A percentile compares a stretch with the other conserved stretches of the same genome.
Conservation (phyloP, 176 grass and related monocot species). For the Eragrostis nindensis region DNA sequence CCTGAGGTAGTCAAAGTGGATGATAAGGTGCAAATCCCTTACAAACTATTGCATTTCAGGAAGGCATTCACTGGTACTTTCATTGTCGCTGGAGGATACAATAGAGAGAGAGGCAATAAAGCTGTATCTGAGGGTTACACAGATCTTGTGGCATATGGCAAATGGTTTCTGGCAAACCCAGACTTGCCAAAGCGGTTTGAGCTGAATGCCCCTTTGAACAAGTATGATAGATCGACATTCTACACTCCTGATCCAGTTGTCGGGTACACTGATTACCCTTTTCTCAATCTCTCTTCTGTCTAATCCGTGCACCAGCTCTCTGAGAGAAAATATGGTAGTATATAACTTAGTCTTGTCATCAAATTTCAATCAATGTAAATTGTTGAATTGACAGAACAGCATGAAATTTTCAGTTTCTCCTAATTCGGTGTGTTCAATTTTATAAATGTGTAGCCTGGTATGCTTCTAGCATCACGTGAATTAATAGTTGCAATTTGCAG, state of each 20-base stretch:
- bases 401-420: not conserved
- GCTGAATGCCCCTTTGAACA: conserved; percentile 49
- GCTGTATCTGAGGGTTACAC: conserved; percentile 46
- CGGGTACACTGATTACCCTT: conserved; percentile 57
- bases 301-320: not conserved
- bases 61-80: conserved; percentile 51
- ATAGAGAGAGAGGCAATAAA: conserved; percentile 52
- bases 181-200: conserved; percentile 52
- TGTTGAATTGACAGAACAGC: not conserved
- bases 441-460: not conserved
- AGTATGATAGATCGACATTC: conserved; percentile 46
- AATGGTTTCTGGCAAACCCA: conserved; percentile 55
- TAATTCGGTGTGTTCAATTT: not conserved
- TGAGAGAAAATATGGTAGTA: not conserved
- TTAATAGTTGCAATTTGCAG: not conserved
- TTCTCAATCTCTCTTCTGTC: conserved; percentile 15
- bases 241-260: conserved; percentile 49
- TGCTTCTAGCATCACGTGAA: not conserved
- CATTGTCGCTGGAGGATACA: conserved; percentile 45
- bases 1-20: conserved; percentile 47
- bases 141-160: conserved; percentile 60
- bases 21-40: conserved; percentile 36
- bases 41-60: conserved; percentile 48
- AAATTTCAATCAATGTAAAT: not conserved
- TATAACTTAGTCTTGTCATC: not conserved